Conservation (phyloP, 768 basidiomycete species). For the Tephrocybe sp. region DNA sequence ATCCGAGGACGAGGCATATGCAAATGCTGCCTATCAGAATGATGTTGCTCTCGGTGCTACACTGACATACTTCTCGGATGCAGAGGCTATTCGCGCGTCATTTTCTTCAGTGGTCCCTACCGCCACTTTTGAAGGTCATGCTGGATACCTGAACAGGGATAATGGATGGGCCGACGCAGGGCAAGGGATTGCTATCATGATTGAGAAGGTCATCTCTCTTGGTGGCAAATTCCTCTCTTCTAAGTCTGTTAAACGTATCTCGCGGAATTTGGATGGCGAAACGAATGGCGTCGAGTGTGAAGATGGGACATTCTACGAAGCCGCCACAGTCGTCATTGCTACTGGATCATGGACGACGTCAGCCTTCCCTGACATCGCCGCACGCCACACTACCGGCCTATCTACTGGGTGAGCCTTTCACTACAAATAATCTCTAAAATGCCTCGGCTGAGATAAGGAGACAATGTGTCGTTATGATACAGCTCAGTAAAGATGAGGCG, state of each 20-base stretch:
- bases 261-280: slow-evolving; percentile 33
- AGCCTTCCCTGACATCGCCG: slow-evolving; percentile 59
- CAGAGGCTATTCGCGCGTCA: slow-evolving; percentile 39
- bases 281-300: slow-evolving; percentile 62
- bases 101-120: slow-evolving; percentile 46
- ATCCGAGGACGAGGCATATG: slow-evolving; percentile 37
- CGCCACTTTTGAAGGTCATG: slow-evolving; percentile 32
- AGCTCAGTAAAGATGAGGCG: slow-evolving; percentile 71
- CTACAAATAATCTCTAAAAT: background rate
- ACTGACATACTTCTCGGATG: slow-evolving; percentile 38
- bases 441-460: slow-evolving; percentile 35
- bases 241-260: slow-evolving; percentile 54
- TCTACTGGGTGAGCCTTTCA: slow-evolving; percentile 75
- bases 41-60: slow-evolving; percentile 58
- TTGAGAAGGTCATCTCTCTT: slow-evolving; percentile 52
- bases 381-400: slow-evolving; percentile 48
- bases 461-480: slow-evolving; percentile 76
- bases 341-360: slow-evolving; percentile 87
- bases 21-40: slow-evolving; percentile 58
- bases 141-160: slow-evolving; percentile 72
- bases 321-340: slow-evolving; percentile 67
- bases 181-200: slow-evolving; percentile 58
- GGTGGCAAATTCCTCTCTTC: slow-evolving; percentile 62
- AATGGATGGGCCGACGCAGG: slow-evolving; percentile 86
- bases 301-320: slow-evolving; percentile 55